Evolutionary conservation across 78 protist species (phyloP).

Genomic region (Protostelium mycophagum): DNA sequence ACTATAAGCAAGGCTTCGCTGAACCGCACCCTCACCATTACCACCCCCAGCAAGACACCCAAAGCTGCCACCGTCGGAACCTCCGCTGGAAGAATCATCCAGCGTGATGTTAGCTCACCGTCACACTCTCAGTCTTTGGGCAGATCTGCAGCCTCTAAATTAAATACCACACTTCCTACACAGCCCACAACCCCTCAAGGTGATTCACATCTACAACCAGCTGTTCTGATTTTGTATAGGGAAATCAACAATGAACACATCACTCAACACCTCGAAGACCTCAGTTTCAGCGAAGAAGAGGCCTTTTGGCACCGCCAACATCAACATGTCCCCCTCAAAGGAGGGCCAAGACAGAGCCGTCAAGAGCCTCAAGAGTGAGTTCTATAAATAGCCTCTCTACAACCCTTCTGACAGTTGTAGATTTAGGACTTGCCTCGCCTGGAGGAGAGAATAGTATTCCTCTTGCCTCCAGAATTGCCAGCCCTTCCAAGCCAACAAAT

Average conservation of each 20-base stretch:
- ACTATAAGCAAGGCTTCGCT: background rate
- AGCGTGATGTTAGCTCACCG: background rate
- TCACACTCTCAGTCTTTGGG: background rate
- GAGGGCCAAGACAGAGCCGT: background rate
- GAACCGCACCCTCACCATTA: background rate
- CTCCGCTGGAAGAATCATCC: background rate
- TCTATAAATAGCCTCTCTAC: background rate
- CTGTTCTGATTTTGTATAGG: background rate
- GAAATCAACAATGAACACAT: no score
- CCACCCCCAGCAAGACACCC: background rate
- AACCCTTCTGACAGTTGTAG: background rate
- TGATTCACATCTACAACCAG: background rate
- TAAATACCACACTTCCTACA: background rate
- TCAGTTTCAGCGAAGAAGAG: background rate
- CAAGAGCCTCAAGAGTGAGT: background rate
- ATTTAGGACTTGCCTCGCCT: background rate
- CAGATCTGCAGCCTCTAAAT: background rate
- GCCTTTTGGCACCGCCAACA: background rate
- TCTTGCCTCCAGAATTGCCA: background rate
- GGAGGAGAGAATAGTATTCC: background rate
- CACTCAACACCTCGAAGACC: no score
- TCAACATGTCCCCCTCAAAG: background rate
- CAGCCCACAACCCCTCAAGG: background rate
- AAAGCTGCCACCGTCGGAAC: background rate
- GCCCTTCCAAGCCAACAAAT: background rate